Conservation (phyloP, 768 basidiomycete species). For the Kondoa malvinella region DNA sequence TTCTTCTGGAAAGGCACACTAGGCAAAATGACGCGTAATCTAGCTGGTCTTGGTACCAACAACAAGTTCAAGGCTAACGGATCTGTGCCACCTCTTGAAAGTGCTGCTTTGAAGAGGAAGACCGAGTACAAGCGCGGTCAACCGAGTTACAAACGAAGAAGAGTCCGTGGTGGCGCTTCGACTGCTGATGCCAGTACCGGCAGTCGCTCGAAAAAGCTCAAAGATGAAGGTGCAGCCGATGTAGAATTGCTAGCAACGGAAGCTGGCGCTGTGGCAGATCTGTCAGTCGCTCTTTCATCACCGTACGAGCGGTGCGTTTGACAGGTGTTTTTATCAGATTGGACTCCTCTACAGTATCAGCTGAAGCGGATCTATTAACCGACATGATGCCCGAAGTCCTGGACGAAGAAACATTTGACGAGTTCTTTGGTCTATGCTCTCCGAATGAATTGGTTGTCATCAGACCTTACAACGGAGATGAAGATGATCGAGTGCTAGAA, state of each 20-base stretch:
- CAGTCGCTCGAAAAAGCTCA: constrained; percentile 13
- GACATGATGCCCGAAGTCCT: constrained; percentile 19
- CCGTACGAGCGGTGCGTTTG: too few relatives aligned
- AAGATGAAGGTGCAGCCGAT: constrained; percentile 16
- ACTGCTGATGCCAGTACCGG: constrained; percentile 14
- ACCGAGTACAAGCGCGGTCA: constrained; percentile 40
- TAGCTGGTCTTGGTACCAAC: constrained; percentile 17
- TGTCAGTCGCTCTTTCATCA: constrained; percentile 47
- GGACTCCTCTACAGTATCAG: background rate
- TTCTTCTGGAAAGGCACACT: constrained; percentile 59
- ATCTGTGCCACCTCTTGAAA: constrained; percentile 31
- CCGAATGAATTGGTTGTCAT: constrained; percentile 69
- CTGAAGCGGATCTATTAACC: constrained; percentile 7
- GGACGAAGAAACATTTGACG: constrained; percentile 46
- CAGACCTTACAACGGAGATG: constrained; percentile 75
- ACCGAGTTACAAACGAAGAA: constrained; percentile 41
- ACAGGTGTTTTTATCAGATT: background rate
- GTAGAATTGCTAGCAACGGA: constrained; percentile 23
- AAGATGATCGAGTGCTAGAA: constrained; percentile 69
- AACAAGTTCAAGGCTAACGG: background rate
- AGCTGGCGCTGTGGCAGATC: constrained; percentile 42
- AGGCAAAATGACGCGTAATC: constrained; percentile 26
- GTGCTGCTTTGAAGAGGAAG: constrained; percentile 62
- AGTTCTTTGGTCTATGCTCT: constrained; percentile 57
- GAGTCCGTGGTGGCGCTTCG: constrained; percentile 56